These are phyloP conservation scores for Cardamine occulta DNA, from an alignment of 345 rosid genomes.

Conservation along the genomic window DNA sequence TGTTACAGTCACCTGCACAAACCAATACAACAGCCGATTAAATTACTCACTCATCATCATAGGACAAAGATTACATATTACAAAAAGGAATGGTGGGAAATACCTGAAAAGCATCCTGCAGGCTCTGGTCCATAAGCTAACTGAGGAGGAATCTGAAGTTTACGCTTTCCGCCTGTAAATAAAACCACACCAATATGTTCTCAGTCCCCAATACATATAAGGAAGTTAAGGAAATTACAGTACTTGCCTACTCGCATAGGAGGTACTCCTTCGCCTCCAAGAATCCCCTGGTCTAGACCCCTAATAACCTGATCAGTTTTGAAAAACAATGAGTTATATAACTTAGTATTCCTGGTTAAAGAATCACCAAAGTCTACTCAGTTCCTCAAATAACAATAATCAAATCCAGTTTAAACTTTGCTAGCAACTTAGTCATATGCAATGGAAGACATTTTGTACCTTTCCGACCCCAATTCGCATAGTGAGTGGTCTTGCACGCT, in stretches of 20 bases:
- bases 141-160: conserved; percentile 83
- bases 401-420: conserved; percentile 15
- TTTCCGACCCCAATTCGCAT: conserved; percentile 96
- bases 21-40: conserved; percentile 5
- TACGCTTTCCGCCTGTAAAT: conserved; percentile 76
- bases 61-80: neutral
- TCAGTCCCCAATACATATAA: neutral
- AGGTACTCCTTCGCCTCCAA: conserved; percentile 90
- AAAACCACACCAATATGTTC: conserved; percentile 8
- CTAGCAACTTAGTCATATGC: neutral
- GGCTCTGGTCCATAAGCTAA: conserved; percentile 97
- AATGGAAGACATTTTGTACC: conserved; percentile 44
- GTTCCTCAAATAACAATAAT: neutral
- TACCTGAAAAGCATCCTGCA: conserved; percentile 96
- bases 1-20: conserved; percentile 83
- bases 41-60: neutral
- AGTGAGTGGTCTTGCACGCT: conserved; percentile 89
- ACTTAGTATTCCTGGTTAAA: neutral
- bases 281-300: conserved; percentile 93
- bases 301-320: conserved; percentile 62
- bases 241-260: conserved; percentile 83
- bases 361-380: neutral
- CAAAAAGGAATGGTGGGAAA: conserved; percentile 15
- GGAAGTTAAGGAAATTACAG: neutral
- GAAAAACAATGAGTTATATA: neutral